phyloP scores from a whole-genome alignment of 805 yeast species.

The Ogataea pilisensis region DNA sequence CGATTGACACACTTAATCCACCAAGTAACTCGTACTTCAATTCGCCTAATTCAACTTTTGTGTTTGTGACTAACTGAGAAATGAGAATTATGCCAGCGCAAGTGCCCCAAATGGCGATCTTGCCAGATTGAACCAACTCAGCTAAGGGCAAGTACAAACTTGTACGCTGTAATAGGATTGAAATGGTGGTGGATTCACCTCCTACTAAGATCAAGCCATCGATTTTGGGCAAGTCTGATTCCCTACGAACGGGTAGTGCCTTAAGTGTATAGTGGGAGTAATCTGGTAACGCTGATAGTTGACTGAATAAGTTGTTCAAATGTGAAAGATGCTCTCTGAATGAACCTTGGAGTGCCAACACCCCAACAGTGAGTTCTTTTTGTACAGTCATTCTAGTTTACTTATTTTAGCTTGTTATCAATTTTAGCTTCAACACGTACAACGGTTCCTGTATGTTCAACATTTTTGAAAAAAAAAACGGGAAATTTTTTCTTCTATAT shows the following conservation, averaged over 20 bases:
- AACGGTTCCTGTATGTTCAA: too few relatives aligned
- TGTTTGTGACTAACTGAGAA: slow-evolving; percentile 49
- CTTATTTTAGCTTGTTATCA: too few relatives aligned
- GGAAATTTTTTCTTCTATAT: too few relatives aligned
- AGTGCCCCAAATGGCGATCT: slow-evolving; percentile 73
- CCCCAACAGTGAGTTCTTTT: slow-evolving; percentile 45
- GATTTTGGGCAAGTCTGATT: slow-evolving; percentile 45
- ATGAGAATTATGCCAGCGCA: slow-evolving; percentile 79
- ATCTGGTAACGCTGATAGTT: slow-evolving; percentile 25
- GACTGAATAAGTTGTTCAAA: slow-evolving; percentile 34
- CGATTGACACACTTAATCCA: slow-evolving; percentile 59
- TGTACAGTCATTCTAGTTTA: not conserved
- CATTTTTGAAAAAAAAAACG: too few relatives aligned
- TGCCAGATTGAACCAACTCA: slow-evolving; percentile 44
- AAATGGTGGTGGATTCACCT: slow-evolving; percentile 68
- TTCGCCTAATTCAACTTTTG: slow-evolving; percentile 41
- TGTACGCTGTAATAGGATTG: slow-evolving; percentile 64
- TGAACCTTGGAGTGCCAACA: slow-evolving; percentile 77
- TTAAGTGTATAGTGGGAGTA: slow-evolving; percentile 30
- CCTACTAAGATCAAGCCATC: slow-evolving; percentile 65
- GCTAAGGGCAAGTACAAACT: slow-evolving; percentile 52
- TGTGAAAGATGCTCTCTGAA: slow-evolving; percentile 62
- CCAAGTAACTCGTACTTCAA: slow-evolving; percentile 47
- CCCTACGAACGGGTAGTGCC: slow-evolving; percentile 48
- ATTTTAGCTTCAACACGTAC: too few relatives aligned